phyloP scores from a whole-genome alignment of 2,329 filamentous ascomycete species.

The Aspergillus persii region DNA sequence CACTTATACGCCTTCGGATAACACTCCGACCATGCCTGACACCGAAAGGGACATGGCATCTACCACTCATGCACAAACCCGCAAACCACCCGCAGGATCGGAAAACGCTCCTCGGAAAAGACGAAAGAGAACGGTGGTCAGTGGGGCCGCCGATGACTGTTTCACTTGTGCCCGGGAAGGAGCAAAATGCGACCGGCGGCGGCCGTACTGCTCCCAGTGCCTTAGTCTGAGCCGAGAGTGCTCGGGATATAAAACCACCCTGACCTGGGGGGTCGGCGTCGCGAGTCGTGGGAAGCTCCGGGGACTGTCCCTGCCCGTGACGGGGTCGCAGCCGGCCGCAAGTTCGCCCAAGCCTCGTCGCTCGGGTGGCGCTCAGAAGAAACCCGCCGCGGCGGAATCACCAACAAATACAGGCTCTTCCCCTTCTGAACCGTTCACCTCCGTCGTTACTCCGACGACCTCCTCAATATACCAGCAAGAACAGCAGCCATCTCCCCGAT shows the following conservation, averaged over 20 bases:
- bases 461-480: neutral
- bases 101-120: slow-evolving; percentile 57
- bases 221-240: slow-evolving; percentile 89
- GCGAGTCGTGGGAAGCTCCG: slow-evolving; percentile 93
- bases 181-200: slow-evolving; percentile 82
- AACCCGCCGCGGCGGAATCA: neutral
- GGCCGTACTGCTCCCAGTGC: slow-evolving; percentile 94
- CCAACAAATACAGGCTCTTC: neutral
- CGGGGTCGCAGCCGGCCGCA: slow-evolving; percentile 43
- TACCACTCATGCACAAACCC: slow-evolving; percentile 22
- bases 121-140: slow-evolving; percentile 81
- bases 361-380: neutral
- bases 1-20: slow-evolving; percentile 3
- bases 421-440: neutral
- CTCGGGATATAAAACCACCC: slow-evolving; percentile 91
- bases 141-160: slow-evolving; percentile 90
- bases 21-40: slow-evolving; percentile 3
- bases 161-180: slow-evolving; percentile 85
- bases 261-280: slow-evolving; percentile 95
- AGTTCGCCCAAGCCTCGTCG: slow-evolving; percentile 12
- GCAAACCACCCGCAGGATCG: slow-evolving; percentile 23
- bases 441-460: neutral
- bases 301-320: slow-evolving; percentile 72
- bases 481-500: neutral
- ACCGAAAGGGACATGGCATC: slow-evolving; percentile 17